Base-by-base conservation (phyloP, 2,329 filamentous ascomycete species). In the Xylaria sp. region DNA sequence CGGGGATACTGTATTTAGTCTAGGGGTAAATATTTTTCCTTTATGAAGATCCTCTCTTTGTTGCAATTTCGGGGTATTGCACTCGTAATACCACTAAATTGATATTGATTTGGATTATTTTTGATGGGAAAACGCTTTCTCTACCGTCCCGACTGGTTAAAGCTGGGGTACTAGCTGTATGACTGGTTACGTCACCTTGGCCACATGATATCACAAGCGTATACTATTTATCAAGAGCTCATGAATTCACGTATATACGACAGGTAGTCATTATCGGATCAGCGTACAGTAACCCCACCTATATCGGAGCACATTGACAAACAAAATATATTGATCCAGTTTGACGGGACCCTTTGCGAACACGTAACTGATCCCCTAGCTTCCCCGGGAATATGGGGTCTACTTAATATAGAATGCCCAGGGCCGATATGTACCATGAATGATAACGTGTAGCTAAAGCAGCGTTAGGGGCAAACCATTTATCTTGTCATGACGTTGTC, bases 371-470 rank as follows among this genome's bases (percentile, higher is more conserved):
- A n/a, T n/a, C n/a, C n/a, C n/a, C n/a, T 59, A 6, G 39, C 33
- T 10, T 56, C 25, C 44, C 33, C 25, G n/a, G 51, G 20, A 31
- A 25, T 45, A 44, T 25, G 39, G n/a, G 51, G 20, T 45, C 31
- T 54, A 20, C 38, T 31, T 29, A 33, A 29, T 25, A 56, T 31
- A 50, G 36, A 36, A 22, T 38, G 29, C 36, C 50, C 39, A 22
- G 25, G 36, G 25, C 39, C 51, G 22, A 38, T 53, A 49, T 31
- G 36, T 27, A 65, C 51, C 15, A 36, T 44, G 17, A 54, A 33
- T 22, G 49, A 64, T 58, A 59, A 25, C 58, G 47, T 22, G 42
- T 11, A 51, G 27, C 42, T 66, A 69, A 69, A 67, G 67, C 67
- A 44, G 67, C 67, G 60, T 54, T 31, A 51, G 22, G 17, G 45